These are phyloP conservation scores for Ogataea nitratoaversa DNA, from an alignment of 805 yeast genomes.

Conservation along the genomic window DNA sequence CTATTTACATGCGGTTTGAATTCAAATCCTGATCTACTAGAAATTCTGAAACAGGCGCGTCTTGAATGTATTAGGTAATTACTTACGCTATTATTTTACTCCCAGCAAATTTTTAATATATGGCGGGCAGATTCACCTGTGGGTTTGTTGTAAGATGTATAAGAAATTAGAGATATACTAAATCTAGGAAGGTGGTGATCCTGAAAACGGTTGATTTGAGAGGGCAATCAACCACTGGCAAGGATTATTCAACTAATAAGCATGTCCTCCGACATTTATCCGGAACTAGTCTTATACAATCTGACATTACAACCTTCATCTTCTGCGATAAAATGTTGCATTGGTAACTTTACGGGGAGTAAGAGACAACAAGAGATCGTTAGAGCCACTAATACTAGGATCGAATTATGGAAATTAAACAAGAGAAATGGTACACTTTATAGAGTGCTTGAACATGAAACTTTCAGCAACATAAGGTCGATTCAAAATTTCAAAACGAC, in stretches of 20 bases:
- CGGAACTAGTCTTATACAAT: slow-evolving; percentile 56
- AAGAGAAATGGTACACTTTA: slow-evolving; percentile 52
- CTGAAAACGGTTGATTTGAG: no score
- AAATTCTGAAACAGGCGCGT: no score
- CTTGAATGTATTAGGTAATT: no score
- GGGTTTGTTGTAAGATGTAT: no score
- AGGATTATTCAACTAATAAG: neutral
- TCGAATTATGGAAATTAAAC: slow-evolving; percentile 53
- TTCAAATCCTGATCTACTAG: no score
- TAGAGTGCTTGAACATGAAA: slow-evolving; percentile 38
- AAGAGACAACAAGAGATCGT: slow-evolving; percentile 59
- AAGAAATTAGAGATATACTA: no score
- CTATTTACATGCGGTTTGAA: no score
- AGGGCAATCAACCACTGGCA: no score
- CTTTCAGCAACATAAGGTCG: slow-evolving; percentile 56
- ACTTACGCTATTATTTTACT: no score
- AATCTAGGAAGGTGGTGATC: no score
- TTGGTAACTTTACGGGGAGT: slow-evolving; percentile 63
- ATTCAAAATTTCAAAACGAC: slow-evolving; percentile 48
- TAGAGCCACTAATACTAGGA: slow-evolving; percentile 48
- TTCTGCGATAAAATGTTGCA: slow-evolving; percentile 48
- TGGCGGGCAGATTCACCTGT: no score
- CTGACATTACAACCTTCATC: slow-evolving; percentile 64
- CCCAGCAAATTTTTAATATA: no score
- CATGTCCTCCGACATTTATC: slow-evolving; percentile 22